Base-by-base conservation (phyloP, 2,329 filamentous ascomycete species). In the Diaporthe velutina region DNA sequence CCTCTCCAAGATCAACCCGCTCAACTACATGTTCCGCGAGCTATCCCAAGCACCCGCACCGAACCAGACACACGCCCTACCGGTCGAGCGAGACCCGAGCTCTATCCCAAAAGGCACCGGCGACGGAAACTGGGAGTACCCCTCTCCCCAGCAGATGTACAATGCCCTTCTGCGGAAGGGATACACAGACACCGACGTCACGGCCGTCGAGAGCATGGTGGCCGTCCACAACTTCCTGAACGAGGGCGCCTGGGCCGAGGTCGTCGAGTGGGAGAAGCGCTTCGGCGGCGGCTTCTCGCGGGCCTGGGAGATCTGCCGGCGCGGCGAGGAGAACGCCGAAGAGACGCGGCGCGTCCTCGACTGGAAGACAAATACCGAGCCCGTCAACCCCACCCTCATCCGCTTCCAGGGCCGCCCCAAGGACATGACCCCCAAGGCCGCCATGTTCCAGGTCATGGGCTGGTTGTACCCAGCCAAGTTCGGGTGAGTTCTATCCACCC, bases 81-180 rank as follows among this genome's bases (percentile, higher is more conserved):
- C 96, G 0, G 93, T 96, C 2, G 90, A 92, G 9, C 94, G 97
- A 79, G 95, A 98, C 83, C 86, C 90, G 40, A 98, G 95, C 0
- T 95, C 96, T 1, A 99, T 99, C 79, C 97, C 97, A n/a, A 94
- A 94, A 79, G 95, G 94, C 80, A 92, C 93, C 75, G 90, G 91
- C 64, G 89, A 92, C 70, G 91, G 92, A 61, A 97, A 94, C 80
- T 99, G 97, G 97, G 97, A 98, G 84, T 99, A 99, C 82, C 97
- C 97, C 0, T 98, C 95, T 0, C 96, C 97, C 0, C 97, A 99
- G 86, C 97, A 99, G 85, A 99, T 99, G 97, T 99, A 98, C 88
- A 98, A 99, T 81, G 97, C 97, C 10, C 93, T 99, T 85, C 87
- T 98, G 76, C 93, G 97, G 77, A 99, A 99, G 85, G 97, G 97